These are phyloP conservation scores for Xylaria scruposa DNA, from an alignment of 495 filamentous ascomycete species.

Conservation along the genomic window DNA sequence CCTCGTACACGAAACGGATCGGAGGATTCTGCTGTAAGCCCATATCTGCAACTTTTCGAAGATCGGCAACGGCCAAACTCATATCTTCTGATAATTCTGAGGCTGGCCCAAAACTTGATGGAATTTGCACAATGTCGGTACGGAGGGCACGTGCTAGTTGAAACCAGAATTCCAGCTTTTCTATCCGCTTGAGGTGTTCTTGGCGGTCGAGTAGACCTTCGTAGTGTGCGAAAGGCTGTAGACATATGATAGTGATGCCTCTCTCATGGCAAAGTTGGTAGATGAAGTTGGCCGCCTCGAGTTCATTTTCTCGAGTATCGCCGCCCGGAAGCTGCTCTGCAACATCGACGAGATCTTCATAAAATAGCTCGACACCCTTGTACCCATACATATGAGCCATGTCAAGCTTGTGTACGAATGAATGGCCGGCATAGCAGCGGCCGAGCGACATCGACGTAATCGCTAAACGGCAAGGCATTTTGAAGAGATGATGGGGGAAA, in stretches of 20 bases:
- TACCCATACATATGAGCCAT: slow-evolving; percentile 70
- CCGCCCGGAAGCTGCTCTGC: slow-evolving; percentile 48
- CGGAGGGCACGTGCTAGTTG: slow-evolving; percentile 64
- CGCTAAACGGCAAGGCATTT: slow-evolving; percentile 52
- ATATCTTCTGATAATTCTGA: slow-evolving; percentile 63
- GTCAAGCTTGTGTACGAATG: slow-evolving; percentile 68
- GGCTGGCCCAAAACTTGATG: slow-evolving; percentile 70
- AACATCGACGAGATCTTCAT: slow-evolving; percentile 75
- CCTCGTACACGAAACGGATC: slow-evolving; percentile 79
- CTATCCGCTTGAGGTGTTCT: slow-evolving; percentile 62
- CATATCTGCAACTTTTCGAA: slow-evolving; percentile 70
- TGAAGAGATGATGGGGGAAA: background rate
- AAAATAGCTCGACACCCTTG: slow-evolving; percentile 78
- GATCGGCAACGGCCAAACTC: slow-evolving; percentile 66
- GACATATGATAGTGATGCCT: slow-evolving; percentile 67
- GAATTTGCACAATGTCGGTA: slow-evolving; percentile 77
- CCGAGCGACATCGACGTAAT: slow-evolving; percentile 79
- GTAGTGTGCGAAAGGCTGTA: slow-evolving; percentile 83
- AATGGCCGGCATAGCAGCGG: slow-evolving; percentile 61
- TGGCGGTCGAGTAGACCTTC: slow-evolving; percentile 73
- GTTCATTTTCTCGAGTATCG: slow-evolving; percentile 51
- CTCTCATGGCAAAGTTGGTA: slow-evolving; percentile 62
- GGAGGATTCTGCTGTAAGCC: slow-evolving; percentile 59
- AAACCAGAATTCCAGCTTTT: slow-evolving; percentile 75
- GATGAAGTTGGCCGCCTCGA: slow-evolving; percentile 65